These are phyloP conservation scores for Tolypocladium endophyticum DNA, from an alignment of 2,329 filamentous ascomycete genomes.

Conservation along the genomic window DNA sequence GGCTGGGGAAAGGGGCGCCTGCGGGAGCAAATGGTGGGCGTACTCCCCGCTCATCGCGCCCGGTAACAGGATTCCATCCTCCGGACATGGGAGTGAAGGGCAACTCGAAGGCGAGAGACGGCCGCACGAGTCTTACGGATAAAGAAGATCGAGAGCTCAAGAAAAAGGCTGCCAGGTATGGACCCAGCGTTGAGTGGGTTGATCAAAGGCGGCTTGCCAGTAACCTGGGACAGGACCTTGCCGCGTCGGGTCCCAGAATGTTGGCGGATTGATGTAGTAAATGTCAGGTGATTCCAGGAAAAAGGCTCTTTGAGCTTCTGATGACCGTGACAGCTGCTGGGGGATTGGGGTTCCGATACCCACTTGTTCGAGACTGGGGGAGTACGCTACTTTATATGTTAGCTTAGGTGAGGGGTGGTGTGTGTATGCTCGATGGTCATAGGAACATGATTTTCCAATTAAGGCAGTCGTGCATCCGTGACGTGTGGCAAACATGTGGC, in stretches of 20 bases:
- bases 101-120: not conserved
- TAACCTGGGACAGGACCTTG: constrained; percentile 20
- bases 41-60: constrained; percentile 23
- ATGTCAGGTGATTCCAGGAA: constrained; percentile 1
- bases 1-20: constrained; percentile 20
- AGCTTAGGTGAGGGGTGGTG: not conserved
- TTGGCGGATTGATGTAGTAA: constrained; percentile 4
- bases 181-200: constrained; percentile 18
- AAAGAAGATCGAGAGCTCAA: constrained; percentile 4
- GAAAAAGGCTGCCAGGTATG: constrained; percentile 24
- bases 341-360: not conserved
- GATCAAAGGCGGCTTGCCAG: constrained; percentile 24
- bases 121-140: not conserved
- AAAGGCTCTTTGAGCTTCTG: constrained; percentile 2
- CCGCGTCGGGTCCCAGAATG: constrained; percentile 16
- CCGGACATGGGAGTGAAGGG: constrained; percentile 19
- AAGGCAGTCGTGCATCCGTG: not conserved
- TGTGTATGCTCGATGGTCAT: not conserved
- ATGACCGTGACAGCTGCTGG: not conserved
- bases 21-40: constrained; percentile 22
- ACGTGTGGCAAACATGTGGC: constrained; percentile 2
- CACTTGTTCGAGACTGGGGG: not conserved
- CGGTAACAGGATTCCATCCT: constrained; percentile 28
- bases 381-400: not conserved
- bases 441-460: not conserved